Evolutionary conservation across 345 rosid species (phyloP).

Genomic region (Lagerstroemia speciosa): DNA sequence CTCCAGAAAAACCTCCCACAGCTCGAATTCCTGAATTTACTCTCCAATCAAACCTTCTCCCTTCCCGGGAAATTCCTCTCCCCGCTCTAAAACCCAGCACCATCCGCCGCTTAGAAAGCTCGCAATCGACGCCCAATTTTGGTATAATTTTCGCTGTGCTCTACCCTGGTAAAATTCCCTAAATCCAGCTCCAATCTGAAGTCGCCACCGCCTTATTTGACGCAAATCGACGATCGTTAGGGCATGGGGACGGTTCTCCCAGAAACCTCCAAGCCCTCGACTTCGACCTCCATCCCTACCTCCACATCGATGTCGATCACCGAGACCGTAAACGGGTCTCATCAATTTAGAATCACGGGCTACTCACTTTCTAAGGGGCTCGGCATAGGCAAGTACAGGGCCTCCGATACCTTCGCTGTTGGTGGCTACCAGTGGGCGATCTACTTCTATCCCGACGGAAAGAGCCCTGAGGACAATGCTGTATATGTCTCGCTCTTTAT

Average conservation of each 20-base stretch:
- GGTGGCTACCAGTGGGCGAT: slow-evolving; percentile 72
- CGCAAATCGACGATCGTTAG: neutral
- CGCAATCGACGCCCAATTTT: neutral
- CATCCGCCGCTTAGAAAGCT: neutral
- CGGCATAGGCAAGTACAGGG: slow-evolving; percentile 55
- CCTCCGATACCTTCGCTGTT: slow-evolving; percentile 50
- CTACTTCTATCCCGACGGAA: slow-evolving; percentile 77
- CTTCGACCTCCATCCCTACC: slow-evolving; percentile 16
- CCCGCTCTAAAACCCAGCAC: neutral
- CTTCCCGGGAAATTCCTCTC: slow-evolving; percentile 4
- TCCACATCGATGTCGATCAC: slow-evolving; percentile 35
- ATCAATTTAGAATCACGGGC: slow-evolving; percentile 55
- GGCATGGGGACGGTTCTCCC: slow-evolving; percentile 35
- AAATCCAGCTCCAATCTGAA: neutral
- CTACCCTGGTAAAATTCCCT: neutral
- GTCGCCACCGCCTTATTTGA: neutral
- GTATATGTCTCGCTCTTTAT: slow-evolving; percentile 55
- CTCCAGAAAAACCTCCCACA: neutral
- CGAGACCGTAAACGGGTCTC: slow-evolving; percentile 63
- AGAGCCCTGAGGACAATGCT: slow-evolving; percentile 61
- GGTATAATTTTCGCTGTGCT: neutral
- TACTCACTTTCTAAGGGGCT: slow-evolving; percentile 60
- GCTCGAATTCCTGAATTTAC: slow-evolving; percentile 19
- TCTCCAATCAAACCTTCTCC: slow-evolving; percentile 9
- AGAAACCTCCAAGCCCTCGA: slow-evolving; percentile 21